Percentiles rank a stretch among this genome's conserved stretches.
These are phyloP conservation scores for Glarea lozoyensis DNA, from an alignment of 495 filamentous ascomycete species.

Conservation along the genomic window DNA sequence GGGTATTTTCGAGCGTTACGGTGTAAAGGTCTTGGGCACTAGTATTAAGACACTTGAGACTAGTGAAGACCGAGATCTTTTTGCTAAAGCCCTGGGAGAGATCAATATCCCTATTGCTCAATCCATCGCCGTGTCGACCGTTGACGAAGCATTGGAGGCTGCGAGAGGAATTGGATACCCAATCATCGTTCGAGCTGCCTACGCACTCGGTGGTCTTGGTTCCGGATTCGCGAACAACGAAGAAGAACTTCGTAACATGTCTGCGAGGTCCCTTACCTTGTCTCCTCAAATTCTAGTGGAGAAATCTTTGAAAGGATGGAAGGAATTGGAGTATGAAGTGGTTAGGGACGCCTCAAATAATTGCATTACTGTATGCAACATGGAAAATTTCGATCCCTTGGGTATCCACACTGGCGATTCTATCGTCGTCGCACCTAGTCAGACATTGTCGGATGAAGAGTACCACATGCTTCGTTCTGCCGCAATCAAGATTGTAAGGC, in stretches of 20 bases:
- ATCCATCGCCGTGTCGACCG: conserved; percentile 80
- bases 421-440: conserved; percentile 91
- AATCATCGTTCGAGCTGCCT: conserved; percentile 94
- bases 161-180: conserved; percentile 86
- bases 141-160: conserved; percentile 84
- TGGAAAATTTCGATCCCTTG: conserved; percentile 98
- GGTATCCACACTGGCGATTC: conserved; percentile 97
- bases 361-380: conserved; percentile 98
- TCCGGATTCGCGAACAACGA: conserved; percentile 95
- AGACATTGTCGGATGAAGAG: conserved; percentile 93
- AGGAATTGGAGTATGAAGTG: conserved; percentile 97
- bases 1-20: conserved; percentile 90
- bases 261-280: conserved; percentile 86
- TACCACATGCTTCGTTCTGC: conserved; percentile 98
- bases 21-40: conserved; percentile 89
- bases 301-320: conserved; percentile 99
- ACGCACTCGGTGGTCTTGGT: conserved; percentile 88
- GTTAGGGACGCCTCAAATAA: conserved; percentile 91
- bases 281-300: conserved; percentile 95
- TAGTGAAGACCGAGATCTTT: conserved; percentile 92
- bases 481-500: conserved; percentile 91
- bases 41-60: conserved; percentile 90
- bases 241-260: conserved; percentile 86
- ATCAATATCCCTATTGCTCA: conserved; percentile 96
- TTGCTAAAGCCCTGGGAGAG: conserved; percentile 78